Evolutionary conservation across 2,329 filamentous ascomycete genomes (phyloP).

Genomic region (Diplodia corticola): DNA sequence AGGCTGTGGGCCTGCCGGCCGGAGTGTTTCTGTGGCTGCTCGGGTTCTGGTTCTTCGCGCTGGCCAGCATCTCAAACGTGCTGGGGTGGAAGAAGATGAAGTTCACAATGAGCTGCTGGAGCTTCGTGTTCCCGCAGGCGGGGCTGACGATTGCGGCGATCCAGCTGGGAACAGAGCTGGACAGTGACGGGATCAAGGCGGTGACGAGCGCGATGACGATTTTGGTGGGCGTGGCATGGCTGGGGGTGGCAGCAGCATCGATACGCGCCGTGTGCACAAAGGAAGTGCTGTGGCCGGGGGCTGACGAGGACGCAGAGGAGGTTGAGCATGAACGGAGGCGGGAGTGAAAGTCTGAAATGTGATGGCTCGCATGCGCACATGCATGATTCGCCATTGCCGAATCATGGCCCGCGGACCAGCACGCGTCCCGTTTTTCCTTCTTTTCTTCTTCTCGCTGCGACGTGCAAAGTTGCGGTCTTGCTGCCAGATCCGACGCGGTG

Average conservation of each 20-base stretch:
- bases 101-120: constrained; percentile 61
- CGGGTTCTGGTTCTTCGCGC: constrained; percentile 54
- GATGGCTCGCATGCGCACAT: constrained; percentile 5
- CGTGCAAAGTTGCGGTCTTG: constrained; percentile 5
- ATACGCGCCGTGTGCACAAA: constrained; percentile 48
- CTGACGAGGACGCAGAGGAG: constrained; percentile 58
- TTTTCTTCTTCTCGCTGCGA: constrained; percentile 9
- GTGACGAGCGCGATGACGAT: constrained; percentile 59
- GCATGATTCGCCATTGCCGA: neutral
- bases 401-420: neutral
- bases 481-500: neutral
- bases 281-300: constrained; percentile 59
- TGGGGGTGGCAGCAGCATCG: constrained; percentile 54
- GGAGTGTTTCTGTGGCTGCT: constrained; percentile 52
- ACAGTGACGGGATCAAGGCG: constrained; percentile 55
- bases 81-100: constrained; percentile 43
- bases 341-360: neutral
- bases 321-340: constrained; percentile 14
- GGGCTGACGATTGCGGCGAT: constrained; percentile 63
- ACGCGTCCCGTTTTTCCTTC: constrained; percentile 2
- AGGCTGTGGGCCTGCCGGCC: constrained; percentile 43
- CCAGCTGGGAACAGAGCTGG: constrained; percentile 55
- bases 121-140: constrained; percentile 66
- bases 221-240: constrained; percentile 56
- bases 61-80: constrained; percentile 43